Base-by-base conservation (phyloP, 1,284 basidiomycete genomes). In the Ceratobasidium sp. region DNA sequence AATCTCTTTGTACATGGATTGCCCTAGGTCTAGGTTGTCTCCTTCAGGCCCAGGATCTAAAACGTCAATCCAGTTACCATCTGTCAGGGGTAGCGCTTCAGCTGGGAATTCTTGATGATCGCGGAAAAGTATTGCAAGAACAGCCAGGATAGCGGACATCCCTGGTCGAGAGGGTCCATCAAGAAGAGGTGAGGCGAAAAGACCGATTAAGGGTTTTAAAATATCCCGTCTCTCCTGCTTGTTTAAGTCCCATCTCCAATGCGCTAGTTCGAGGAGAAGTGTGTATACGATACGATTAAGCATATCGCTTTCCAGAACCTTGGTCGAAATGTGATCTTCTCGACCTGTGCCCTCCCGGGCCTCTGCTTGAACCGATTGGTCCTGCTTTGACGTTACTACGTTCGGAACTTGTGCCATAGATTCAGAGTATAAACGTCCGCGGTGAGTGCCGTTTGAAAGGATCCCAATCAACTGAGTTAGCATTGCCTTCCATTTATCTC, bases 221-320 rank as follows among this genome's bases (percentile, higher is more conserved):
- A 57, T 7, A 7, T 42, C 21, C 21, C 39, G 2, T 25, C 25
- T 57, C 21, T 57, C 36, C 33, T 21, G 2, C 14, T 44, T 42
- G 39, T 36, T 49, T 2, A 60, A 30, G 25, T 36, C 29, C 23
- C 49, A 30, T n/a, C 33, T n/a, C 58, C 58, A 60, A 14, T 60
- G 36, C 1, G 46, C 42, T 11, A 49, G 16, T 14, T 60, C 58
- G 19, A 49, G 14, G 11, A 47, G 46, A 6, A 60, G 46, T 7
- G 46, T 25, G 6, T 49, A 4, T n/a, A 50, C 33, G 14, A 49
- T 27, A 25, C 29, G n/a, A 21, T 14, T 29, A 14, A 49, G 7
- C 19, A 44, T 30, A 33, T 30, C 42, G 11, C 5, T 11, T 36
- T 11, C 33, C 11, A 36, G 11, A 11, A 11, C 11, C 33, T 5